A percentile compares a stretch with the other conserved stretches of the same genome.
phyloP scores from a whole-genome alignment of 371 early-diverging fungal genomes.

The Mortierella sp. region DNA sequence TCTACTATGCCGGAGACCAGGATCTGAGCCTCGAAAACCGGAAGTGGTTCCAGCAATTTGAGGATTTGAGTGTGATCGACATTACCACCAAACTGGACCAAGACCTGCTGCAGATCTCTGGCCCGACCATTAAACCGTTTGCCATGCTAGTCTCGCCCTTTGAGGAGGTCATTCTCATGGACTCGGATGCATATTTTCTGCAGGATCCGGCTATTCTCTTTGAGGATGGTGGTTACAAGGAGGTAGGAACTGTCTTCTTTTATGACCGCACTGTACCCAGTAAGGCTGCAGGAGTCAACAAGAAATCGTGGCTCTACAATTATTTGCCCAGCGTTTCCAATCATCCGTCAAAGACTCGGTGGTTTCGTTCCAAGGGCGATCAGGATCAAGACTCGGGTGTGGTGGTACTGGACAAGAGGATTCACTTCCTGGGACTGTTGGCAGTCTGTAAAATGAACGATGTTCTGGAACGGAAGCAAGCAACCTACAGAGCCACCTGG shows the following conservation, averaged over 20 bases:
- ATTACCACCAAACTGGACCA: conserved; percentile 59
- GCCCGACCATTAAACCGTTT: conserved; percentile 73
- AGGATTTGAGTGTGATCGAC: conserved; percentile 37
- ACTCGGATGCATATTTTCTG: conserved; percentile 79
- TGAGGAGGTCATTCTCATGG: conserved; percentile 72
- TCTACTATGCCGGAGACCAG: conserved; percentile 69
- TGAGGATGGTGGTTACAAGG: conserved; percentile 65
- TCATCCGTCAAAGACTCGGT: conserved; percentile 61
- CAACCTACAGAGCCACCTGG: conserved; percentile 59
- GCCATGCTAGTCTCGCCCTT: conserved; percentile 76
- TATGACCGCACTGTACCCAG: conserved; percentile 67
- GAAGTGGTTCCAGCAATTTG: conserved; percentile 13
- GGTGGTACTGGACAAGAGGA: conserved; percentile 68
- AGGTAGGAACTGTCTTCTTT: conserved; percentile 72
- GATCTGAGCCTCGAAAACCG: conserved; percentile 63
- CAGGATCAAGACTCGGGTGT: conserved; percentile 77
- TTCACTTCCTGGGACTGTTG: conserved; percentile 62
- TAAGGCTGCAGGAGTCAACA: conserved; percentile 54
- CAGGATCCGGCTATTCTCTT: conserved; percentile 68
- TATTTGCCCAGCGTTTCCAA: conserved; percentile 56
- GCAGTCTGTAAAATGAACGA: conserved; percentile 62
- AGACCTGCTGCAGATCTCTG: conserved; percentile 63
- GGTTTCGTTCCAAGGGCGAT: conserved; percentile 36
- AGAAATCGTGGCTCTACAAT: conserved; percentile 60
- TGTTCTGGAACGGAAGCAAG: conserved; percentile 45